Evolutionary conservation across 306 rosid species (phyloP), one percentile per base, ranked within the genome.

Genomic region (Acmispon strigosus): DNA sequence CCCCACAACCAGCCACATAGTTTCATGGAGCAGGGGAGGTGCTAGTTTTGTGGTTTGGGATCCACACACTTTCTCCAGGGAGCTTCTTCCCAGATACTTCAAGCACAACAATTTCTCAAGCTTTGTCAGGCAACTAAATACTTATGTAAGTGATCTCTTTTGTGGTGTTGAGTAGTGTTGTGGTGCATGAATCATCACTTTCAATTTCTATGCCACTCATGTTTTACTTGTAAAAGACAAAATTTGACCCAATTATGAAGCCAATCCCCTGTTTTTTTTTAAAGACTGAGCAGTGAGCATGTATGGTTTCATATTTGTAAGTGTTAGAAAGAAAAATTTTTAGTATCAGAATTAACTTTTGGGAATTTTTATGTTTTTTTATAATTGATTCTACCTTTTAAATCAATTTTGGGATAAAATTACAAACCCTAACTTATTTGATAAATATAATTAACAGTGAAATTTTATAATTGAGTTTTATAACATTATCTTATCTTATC

Each of bases 41-140:
- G 6, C 73, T 3, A 86, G 92, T 83, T 91, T 94, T 73, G 90
- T 90, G 12, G 95, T 94, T 55, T 89, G 92, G 95, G 96, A 94
- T 78, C 95, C 95, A 58, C 86, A 85, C 62, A 71, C 84, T 32
- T 91, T 94, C 67, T 90, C 93, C 6, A 75, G 70, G 50, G 70
- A 70, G 73, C 88, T 94, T 52, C 92, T 94, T 4, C 97, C 97
- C 0, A 73, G 77, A 65, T 85, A 72, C 81, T 94, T 94, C 88
- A 94, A 94, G 83, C 98, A 94, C 78, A 88, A 83, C 70, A 94
- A 94, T 61, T 94, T 90, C 87, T 88, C 98, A 12, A 94, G 97
- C 83, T 94, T 94, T 79, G 98, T 94, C 10, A 79, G 98, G 42
- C 98, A 94, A 84, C 91, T 94, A 20, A 94, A 94, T 74, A 90